Percentiles rank a stretch among this genome's conserved stretches.
These are phyloP conservation scores for Phytophthora tubulina DNA, from an alignment of 352 stramenopile species.

Conservation along the genomic window DNA sequence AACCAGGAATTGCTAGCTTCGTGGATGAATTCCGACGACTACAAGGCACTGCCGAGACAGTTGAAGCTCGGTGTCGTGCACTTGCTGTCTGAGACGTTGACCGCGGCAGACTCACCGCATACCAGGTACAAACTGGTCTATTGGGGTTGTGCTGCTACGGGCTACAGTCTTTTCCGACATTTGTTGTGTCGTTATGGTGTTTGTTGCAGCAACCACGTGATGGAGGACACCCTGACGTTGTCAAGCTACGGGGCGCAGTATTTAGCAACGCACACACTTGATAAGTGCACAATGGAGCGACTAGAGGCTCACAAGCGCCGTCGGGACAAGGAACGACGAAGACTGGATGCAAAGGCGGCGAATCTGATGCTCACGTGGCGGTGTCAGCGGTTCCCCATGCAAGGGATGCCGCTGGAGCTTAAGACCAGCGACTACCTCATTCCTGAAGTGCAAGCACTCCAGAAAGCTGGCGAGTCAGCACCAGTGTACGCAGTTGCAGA, in stretches of 20 bases:
- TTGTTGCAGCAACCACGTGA: constrained; percentile 31
- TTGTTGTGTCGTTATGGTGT: not conserved
- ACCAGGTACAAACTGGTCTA: constrained; percentile 31
- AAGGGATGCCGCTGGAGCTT: constrained; percentile 55
- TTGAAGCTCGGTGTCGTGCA: constrained; percentile 46
- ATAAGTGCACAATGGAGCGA: constrained; percentile 21
- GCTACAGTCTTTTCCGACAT: no score
- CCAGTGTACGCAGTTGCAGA: constrained; percentile 16
- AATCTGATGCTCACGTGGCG: constrained; percentile 49
- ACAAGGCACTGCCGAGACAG: constrained; percentile 35
- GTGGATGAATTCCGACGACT: constrained; percentile 33
- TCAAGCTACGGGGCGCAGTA: constrained; percentile 55
- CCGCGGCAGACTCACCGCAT: constrained; percentile 48
- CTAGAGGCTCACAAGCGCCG: constrained; percentile 14
- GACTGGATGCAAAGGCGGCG: constrained; percentile 34
- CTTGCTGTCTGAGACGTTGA: constrained; percentile 37
- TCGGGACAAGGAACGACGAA: constrained; percentile 20
- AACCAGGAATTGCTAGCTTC: constrained; percentile 6
- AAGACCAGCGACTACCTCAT: constrained; percentile 52
- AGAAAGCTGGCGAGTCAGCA: constrained; percentile 28
- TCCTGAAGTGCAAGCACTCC: constrained; percentile 39
- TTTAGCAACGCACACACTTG: constrained; percentile 37
- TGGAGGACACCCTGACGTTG: constrained; percentile 62
- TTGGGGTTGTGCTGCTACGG: not conserved
- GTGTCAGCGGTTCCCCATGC: constrained; percentile 58